Percentiles rank a stretch among this genome's conserved stretches.
Conservation (phyloP, 2,329 filamentous ascomycete genomes). For the Dactylellina cionopaga region DNA sequence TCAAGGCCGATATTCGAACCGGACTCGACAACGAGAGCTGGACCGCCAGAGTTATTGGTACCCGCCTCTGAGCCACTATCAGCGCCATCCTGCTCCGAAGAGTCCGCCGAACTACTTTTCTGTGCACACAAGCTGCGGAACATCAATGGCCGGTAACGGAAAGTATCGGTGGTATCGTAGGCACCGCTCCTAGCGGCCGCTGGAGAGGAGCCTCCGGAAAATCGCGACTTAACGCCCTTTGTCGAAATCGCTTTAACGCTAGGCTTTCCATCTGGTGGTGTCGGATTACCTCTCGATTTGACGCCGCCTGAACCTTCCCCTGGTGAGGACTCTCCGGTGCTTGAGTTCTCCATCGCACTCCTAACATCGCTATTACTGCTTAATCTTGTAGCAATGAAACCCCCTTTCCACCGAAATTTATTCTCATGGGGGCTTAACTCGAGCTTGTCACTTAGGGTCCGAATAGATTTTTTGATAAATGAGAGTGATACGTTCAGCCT, state of each 20-base stretch:
- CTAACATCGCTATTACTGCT: conserved; percentile 71
- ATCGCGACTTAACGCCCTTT: conserved; percentile 30
- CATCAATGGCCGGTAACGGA: conserved; percentile 38
- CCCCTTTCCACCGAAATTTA: conserved; percentile 82
- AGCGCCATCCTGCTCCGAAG: conserved; percentile 28
- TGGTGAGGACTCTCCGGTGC: conserved; percentile 62
- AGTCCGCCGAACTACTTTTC: conserved; percentile 30
- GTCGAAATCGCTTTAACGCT: conserved; percentile 55
- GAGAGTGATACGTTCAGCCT: conserved; percentile 83
- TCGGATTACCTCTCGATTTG: conserved; percentile 61
- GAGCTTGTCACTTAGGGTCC: conserved; percentile 76
- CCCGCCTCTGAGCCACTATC: conserved; percentile 34
- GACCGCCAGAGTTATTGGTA: conserved; percentile 27
- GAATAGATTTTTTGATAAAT: conserved; percentile 78
- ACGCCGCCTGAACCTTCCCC: conserved; percentile 62
- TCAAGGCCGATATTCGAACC: conserved; percentile 23
- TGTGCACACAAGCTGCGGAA: conserved; percentile 30
- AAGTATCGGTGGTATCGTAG: conserved; percentile 23
- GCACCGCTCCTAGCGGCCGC: not conserved
- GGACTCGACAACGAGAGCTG: conserved; percentile 37
- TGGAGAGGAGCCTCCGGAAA: conserved; percentile 34
- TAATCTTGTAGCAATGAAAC: conserved; percentile 71
- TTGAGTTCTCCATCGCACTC: conserved; percentile 60
- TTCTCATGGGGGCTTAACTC: conserved; percentile 80
- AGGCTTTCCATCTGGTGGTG: conserved; percentile 58